These are phyloP conservation scores for Coemansia sp. DNA, from an alignment of 192 early-diverging fungal genomes.

Conservation along the genomic window DNA sequence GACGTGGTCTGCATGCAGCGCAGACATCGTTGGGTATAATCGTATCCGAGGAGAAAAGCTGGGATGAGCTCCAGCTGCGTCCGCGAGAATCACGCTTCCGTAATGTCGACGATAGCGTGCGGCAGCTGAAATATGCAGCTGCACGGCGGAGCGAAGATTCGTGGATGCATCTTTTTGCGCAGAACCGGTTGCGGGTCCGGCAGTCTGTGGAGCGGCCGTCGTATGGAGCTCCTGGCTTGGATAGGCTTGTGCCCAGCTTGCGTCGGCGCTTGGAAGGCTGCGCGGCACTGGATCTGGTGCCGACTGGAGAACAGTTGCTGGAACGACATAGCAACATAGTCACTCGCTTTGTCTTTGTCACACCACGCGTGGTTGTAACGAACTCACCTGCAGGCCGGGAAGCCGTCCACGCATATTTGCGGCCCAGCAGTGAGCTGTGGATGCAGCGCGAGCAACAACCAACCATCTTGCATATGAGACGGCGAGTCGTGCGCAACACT, in stretches of 20 bases:
- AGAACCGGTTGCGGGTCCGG: conserved; percentile 18
- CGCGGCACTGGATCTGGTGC: conserved; percentile 58
- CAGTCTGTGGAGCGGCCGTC: conserved; percentile 13
- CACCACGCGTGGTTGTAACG: conserved; percentile 31
- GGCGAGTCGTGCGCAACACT: conserved; percentile 21
- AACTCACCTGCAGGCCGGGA: conserved; percentile 17
- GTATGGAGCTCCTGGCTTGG: conserved; percentile 18
- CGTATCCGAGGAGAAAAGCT: conserved; percentile 10
- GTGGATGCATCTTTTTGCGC: conserved; percentile 24
- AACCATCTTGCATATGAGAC: conserved; percentile 27
- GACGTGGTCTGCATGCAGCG: conserved; percentile 10
- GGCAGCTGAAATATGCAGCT: neutral
- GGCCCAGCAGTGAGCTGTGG: neutral
- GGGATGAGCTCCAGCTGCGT: conserved; percentile 31
- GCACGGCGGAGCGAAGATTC: conserved; percentile 12
- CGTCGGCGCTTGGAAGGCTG: conserved; percentile 8
- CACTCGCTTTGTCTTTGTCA: conserved; percentile 35
- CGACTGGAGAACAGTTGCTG: conserved; percentile 42
- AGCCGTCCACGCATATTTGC: conserved; percentile 30
- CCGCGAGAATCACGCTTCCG: conserved; percentile 12
- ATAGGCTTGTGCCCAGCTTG: neutral
- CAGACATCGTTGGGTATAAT: conserved; percentile 12
- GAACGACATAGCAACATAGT: conserved; percentile 10
- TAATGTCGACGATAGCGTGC: conserved; percentile 3
- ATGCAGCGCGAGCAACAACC: conserved; percentile 18